These are phyloP conservation scores for Penicillium sp. DNA, from an alignment of 2,329 filamentous ascomycete species.

Conservation along the genomic window DNA sequence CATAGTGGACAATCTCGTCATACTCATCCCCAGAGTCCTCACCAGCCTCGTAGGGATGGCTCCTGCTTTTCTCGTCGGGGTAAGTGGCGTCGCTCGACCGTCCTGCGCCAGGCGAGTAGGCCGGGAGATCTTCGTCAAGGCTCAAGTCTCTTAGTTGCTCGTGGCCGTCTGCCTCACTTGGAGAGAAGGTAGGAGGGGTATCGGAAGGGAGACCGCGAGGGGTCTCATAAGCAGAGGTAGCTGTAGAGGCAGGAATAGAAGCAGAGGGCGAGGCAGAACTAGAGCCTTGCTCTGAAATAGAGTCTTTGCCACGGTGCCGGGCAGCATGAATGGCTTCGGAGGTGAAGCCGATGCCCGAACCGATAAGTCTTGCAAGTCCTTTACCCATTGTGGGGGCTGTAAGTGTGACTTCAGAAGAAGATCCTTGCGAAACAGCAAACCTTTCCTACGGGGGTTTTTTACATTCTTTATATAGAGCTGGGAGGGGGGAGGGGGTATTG, in stretches of 20 bases:
- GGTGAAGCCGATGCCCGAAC: conserved; percentile 6
- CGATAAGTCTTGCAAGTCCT: background rate
- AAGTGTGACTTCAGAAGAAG: background rate
- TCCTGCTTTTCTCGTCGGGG: background rate
- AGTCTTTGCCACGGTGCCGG: background rate
- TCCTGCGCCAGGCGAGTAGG: background rate
- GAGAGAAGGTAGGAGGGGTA: background rate
- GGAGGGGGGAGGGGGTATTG: background rate
- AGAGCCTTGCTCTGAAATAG: background rate
- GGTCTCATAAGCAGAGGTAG: background rate
- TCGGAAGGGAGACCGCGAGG: background rate
- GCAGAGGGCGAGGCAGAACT: background rate
- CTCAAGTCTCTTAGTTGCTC: background rate
- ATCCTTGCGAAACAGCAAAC: background rate
- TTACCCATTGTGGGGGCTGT: background rate
- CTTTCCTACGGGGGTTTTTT: background rate
- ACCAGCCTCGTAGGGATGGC: background rate
- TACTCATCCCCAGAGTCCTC: conserved; percentile 4
- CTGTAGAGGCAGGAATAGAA: background rate
- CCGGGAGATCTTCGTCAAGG: background rate
- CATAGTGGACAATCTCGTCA: background rate
- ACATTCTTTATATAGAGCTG: background rate
- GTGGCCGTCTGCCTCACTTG: background rate
- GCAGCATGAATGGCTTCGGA: conserved; percentile 12
- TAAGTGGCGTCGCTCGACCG: background rate